phyloP scores from a whole-genome alignment of 345 rosid genomes.

The Jatropha curcas region DNA sequence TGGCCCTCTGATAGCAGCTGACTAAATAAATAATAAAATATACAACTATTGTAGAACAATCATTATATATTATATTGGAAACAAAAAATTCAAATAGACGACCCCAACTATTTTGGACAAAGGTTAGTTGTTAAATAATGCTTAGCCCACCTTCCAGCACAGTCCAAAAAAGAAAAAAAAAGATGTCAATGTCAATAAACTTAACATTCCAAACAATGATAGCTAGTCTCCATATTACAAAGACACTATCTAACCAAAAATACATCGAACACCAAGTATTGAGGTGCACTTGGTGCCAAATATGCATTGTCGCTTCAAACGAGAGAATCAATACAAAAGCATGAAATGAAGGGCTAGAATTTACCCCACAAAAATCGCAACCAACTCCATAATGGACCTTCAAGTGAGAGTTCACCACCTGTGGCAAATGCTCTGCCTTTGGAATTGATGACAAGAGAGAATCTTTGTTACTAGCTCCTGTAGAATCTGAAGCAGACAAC shows the following conservation, averaged over 20 bases:
- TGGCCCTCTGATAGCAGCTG: background rate
- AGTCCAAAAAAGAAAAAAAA: background rate
- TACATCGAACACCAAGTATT: background rate
- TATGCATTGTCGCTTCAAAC: background rate
- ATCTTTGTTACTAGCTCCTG: constrained; percentile 26
- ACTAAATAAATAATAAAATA: too few species aligned
- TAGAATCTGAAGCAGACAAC: constrained; percentile 38
- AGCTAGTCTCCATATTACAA: background rate
- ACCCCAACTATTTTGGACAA: too few species aligned
- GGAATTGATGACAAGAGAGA: constrained; percentile 5
- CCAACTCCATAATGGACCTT: constrained; percentile 47
- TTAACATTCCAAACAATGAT: background rate
- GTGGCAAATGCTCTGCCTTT: constrained; percentile 17
- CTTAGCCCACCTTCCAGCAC: background rate
- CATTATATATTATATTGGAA: too few species aligned
- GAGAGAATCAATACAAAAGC: background rate
- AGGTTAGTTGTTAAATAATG: too few species aligned
- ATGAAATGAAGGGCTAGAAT: constrained; percentile 7
- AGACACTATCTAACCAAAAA: background rate
- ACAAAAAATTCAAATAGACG: too few species aligned
- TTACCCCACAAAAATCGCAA: constrained; percentile 83
- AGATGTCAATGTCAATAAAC: too few species aligned
- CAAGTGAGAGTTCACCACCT: constrained; percentile 26
- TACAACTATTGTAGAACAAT: too few species aligned
- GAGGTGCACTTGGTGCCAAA: background rate